These are phyloP conservation scores for Coemansia sp. DNA, from an alignment of 371 early-diverging fungal species.

Conservation along the genomic window DNA sequence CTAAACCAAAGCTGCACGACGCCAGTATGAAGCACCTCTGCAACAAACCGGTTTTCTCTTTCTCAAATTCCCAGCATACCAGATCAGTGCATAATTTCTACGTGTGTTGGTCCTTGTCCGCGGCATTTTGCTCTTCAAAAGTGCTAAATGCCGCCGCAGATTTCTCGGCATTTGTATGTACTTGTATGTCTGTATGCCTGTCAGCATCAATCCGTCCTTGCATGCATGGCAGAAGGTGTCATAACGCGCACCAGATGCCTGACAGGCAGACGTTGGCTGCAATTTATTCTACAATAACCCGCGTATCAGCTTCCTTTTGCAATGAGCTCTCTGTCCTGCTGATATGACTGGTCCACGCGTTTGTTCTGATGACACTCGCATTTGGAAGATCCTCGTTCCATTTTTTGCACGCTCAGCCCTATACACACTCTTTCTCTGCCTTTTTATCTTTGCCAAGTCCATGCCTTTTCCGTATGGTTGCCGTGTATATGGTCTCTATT, in stretches of 20 bases:
- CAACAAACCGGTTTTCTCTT: background rate
- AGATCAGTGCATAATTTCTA: background rate
- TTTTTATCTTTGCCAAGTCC: background rate
- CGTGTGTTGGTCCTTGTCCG: too few species aligned
- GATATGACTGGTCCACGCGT: slow-evolving; percentile 4
- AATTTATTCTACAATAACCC: slow-evolving; percentile 6
- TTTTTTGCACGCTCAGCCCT: background rate
- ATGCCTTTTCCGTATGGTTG: background rate
- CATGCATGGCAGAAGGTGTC: background rate
- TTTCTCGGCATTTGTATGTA: background rate
- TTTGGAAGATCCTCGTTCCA: background rate
- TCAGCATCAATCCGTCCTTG: background rate
- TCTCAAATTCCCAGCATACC: background rate
- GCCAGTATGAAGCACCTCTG: background rate
- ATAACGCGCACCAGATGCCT: background rate
- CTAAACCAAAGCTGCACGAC: background rate
- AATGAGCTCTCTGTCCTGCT: background rate
- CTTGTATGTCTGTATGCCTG: background rate
- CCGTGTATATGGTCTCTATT: background rate
- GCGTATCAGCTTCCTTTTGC: background rate
- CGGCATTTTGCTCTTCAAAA: background rate
- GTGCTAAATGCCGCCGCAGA: background rate
- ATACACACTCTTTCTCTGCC: background rate
- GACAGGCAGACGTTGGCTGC: background rate
- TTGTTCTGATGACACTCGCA: background rate